phyloP scores from a whole-genome alignment of 495 filamentous ascomycete species.

The Penicillium longicatenatum region DNA sequence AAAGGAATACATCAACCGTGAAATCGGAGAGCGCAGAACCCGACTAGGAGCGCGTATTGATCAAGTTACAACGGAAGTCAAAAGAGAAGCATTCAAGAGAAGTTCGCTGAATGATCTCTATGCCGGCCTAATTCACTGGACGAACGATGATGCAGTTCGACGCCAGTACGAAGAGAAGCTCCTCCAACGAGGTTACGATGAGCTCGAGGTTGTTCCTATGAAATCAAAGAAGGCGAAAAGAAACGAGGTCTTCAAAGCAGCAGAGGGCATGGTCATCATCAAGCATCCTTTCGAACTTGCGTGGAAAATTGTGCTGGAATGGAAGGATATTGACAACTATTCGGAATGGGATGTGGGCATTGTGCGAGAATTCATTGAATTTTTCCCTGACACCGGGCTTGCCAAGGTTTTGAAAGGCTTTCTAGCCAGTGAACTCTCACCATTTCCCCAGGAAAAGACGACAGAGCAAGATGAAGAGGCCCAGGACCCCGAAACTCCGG shows the following conservation, averaged over 20 bases:
- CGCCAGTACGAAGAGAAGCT: slow-evolving; percentile 89
- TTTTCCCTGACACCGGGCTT: slow-evolving; percentile 84
- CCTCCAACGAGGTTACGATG: slow-evolving; percentile 76
- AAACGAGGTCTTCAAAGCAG: slow-evolving; percentile 68
- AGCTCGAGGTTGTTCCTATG: slow-evolving; percentile 63
- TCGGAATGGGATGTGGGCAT: slow-evolving; percentile 72
- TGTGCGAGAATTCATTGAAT: slow-evolving; percentile 73
- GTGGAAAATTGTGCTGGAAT: slow-evolving; percentile 88
- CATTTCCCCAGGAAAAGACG: slow-evolving; percentile 57
- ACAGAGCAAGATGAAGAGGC: slow-evolving; percentile 38
- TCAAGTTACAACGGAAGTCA: slow-evolving; percentile 84
- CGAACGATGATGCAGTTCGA: slow-evolving; percentile 79
- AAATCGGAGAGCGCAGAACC: slow-evolving; percentile 86
- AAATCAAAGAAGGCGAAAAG: slow-evolving; percentile 69
- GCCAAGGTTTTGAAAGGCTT: slow-evolving; percentile 79
- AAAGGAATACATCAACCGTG: slow-evolving; percentile 84
- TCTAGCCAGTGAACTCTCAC: slow-evolving; percentile 79
- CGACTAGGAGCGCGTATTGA: slow-evolving; percentile 80
- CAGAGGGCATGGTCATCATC: slow-evolving; percentile 91
- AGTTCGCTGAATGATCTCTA: slow-evolving; percentile 77
- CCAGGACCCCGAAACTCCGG: slow-evolving; percentile 23
- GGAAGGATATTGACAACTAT: slow-evolving; percentile 75
- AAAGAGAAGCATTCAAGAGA: slow-evolving; percentile 72
- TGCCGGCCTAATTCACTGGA: slow-evolving; percentile 83
- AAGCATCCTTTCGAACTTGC: slow-evolving; percentile 88